Base-by-base conservation (phyloP, 495 filamentous ascomycete species). In the Penicillium nucicola region DNA sequence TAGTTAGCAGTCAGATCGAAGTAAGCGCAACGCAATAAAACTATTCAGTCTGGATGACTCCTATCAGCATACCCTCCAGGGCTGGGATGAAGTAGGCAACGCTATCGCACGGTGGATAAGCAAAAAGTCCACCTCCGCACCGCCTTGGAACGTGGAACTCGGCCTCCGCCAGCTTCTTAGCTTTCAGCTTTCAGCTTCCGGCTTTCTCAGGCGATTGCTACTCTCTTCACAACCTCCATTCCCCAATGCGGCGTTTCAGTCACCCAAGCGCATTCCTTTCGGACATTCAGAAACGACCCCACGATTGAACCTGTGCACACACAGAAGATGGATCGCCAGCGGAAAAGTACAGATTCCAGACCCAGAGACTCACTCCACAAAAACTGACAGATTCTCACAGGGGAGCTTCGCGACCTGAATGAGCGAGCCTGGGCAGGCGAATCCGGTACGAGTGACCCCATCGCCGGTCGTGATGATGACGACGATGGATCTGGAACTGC, bases 361-460 rank as follows among this genome's bases (percentile, higher is more conserved):
- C 28, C 25, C 22, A 31, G n/a, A 6, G 28, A 30, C 37, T 28
- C 11, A 12, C 34, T 37, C 40, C 45, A 2, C 5, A 25, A 17
- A 39, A 41, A 50, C 56, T 68, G 42, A 65, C 57, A 8, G 42
- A 19, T 51, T 47, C 35, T 18, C 36, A 5, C 50, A 97, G 92
- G 90, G 69, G 91, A 96, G 71, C 78, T 97, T 66, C 87, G 90
- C 69, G 81, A 87, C 62, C 76, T 96, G 57, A 98, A 98, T 67
- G 77, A 83, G 62, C 79, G 81, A 71, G 88, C 85, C 22, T 98
- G 93, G 93, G 76, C 86, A 65, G 92, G 89, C 43, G 88, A 95
- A 56, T 84, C 76, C 75, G 88, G 92, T 95, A 81, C 54, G 55
- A 45, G 18, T 11, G 18, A 32, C 38, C 32, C 48, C 34, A 41